These are phyloP conservation scores for Claviceps quebecensis DNA, from an alignment of 2,329 filamentous ascomycete genomes.

Conservation along the genomic window DNA sequence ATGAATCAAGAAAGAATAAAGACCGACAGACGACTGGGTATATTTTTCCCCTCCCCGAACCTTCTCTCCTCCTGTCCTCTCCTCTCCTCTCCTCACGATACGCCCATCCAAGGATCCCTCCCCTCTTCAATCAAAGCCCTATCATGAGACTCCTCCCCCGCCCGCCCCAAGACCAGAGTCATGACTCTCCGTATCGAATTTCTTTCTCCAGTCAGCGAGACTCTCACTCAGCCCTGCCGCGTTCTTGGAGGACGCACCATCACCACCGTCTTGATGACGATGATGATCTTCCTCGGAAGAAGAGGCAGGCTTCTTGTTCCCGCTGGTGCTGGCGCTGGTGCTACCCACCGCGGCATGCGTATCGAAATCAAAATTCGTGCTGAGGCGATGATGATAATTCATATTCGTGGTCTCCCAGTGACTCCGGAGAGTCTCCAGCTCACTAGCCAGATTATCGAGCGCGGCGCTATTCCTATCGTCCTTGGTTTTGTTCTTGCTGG, in stretches of 20 bases:
- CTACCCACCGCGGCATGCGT: conserved; percentile 14
- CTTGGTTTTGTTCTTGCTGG: conserved; percentile 29
- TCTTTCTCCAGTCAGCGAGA: conserved; percentile 66
- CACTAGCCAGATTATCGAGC: conserved; percentile 79
- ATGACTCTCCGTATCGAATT: conserved; percentile 45
- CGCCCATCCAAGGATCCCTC: neutral
- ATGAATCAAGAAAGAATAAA: neutral
- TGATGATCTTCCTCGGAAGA: too few relatives aligned
- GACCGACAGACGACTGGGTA: conserved; percentile 14
- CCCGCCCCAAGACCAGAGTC: conserved; percentile 8
- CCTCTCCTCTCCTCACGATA: too few relatives aligned
- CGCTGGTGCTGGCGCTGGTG: conserved; percentile 1
- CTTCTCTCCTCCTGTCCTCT: conserved; percentile 9
- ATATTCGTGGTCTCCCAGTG: conserved; percentile 97
- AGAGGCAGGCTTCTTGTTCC: conserved; percentile 21
- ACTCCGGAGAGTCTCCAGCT: conserved; percentile 76
- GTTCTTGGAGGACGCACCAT: conserved; percentile 8
- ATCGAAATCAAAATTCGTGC: conserved; percentile 81
- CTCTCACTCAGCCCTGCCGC: conserved; percentile 50
- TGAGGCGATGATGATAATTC: conserved; percentile 85
- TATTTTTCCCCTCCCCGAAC: conserved; percentile 5
- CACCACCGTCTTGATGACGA: conserved; percentile 22
- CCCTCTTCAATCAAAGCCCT: neutral
- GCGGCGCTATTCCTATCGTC: conserved; percentile 49
- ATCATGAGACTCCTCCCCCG: neutral